Conservation (phyloP, 73 alveolate genomes). For the Paramecium bursaria region DNA sequence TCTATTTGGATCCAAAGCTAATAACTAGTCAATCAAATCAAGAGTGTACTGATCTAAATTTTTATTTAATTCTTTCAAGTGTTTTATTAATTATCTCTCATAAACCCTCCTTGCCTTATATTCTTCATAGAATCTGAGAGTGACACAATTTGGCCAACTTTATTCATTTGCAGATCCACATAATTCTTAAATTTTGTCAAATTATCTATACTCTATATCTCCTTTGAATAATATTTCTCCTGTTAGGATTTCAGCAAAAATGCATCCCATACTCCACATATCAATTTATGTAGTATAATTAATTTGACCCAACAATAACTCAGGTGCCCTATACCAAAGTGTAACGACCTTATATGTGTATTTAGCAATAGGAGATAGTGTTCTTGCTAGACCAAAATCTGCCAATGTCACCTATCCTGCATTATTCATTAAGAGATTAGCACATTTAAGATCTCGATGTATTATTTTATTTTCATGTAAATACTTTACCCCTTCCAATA, state of each 20-base stretch:
- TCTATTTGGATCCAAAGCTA: slow-evolving; percentile 89
- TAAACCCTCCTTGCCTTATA: slow-evolving; percentile 79
- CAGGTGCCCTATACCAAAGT: slow-evolving; percentile 86
- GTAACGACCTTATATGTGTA: slow-evolving; percentile 77
- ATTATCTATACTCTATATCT: slow-evolving; percentile 86
- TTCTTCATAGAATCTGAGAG: slow-evolving; percentile 76
- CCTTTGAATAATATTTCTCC: slow-evolving; percentile 83
- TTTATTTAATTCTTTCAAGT: slow-evolving; percentile 72
- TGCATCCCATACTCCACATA: slow-evolving; percentile 96
- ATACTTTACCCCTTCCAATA: slow-evolving; percentile 83
- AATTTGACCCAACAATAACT: slow-evolving; percentile 68
- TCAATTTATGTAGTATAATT: slow-evolving; percentile 75
- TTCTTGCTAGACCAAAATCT: slow-evolving; percentile 90
- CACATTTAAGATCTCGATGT: slow-evolving; percentile 90
- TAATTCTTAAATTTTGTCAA: slow-evolving; percentile 88
- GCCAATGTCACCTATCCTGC: slow-evolving; percentile 89
- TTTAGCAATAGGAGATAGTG: slow-evolving; percentile 67
- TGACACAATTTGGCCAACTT: slow-evolving; percentile 92
- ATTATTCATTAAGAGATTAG: slow-evolving; percentile 80
- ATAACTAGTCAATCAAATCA: slow-evolving; percentile 87
- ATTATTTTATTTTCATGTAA: slow-evolving; percentile 84
- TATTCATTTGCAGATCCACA: slow-evolving; percentile 95
- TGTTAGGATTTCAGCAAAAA: slow-evolving; percentile 90
- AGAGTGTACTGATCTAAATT: slow-evolving; percentile 78
- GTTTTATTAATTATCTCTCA: slow-evolving; percentile 80